Base-by-base conservation (phyloP, 495 filamentous ascomycete genomes). In the Halenospora varia region DNA sequence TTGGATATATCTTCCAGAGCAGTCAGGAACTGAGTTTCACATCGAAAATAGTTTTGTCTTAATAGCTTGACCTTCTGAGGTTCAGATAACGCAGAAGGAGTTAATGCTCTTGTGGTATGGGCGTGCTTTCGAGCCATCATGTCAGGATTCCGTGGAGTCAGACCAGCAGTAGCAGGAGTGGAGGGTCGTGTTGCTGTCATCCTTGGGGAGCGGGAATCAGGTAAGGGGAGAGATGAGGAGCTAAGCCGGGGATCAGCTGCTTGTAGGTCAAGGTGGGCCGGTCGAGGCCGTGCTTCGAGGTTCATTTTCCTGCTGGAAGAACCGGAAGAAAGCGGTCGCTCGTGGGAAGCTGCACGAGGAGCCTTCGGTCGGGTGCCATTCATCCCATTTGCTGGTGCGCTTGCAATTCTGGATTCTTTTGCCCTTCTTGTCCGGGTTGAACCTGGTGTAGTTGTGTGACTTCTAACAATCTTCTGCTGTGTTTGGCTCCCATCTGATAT, bases 1-100 rank as follows among this genome's bases (percentile, higher is more conserved):
- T 88, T 88, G 10, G 87, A 90, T 54, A 90, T 90, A 65, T 86
- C 84, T 64, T 89, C 86, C 10, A 90, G 75, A 15, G 87, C 88
- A 9, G 80, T 78, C 39, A 90, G 63, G 66, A 90, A 88, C 51
- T 86, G 84, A 1, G 85, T 89, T 67, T 90, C 79, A 53, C 81
- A 85, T 6, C 85, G 78, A 64, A 88, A 90, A 59, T 90, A 90
- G 65, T 90, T 88, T 55, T 88, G 80, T 55, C 84, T 73, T 49
- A 90, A 68, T 35, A 88, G 69, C 53, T 80, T 81, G 39, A 78
- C 75, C 65, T 84, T 88, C 66, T 87, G 82, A 2, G 66, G 64
- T 13, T 60, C 59, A 17, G 76, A 77, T 70, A 89, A 69, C 11
- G 82, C 72, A 8, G 77, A 77, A 15, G 84, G 78, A 25, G 73